These are phyloP conservation scores for Linum trigynum DNA, from an alignment of 345 rosid genomes.

Conservation along the genomic window DNA sequence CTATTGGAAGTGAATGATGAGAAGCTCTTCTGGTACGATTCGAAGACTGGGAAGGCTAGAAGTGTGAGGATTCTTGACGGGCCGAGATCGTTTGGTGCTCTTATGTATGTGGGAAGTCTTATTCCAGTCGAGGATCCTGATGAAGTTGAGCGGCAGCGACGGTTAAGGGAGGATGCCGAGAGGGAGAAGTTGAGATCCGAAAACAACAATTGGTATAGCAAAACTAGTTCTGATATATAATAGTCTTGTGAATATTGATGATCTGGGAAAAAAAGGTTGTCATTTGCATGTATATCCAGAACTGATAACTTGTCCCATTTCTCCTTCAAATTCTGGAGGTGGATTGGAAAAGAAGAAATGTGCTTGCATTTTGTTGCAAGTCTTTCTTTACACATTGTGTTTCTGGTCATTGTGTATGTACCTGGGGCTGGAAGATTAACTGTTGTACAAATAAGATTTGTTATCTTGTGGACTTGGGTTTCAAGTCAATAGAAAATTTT, in stretches of 20 bases:
- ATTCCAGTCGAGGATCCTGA: background rate
- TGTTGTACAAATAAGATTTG: background rate
- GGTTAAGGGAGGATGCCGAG: conserved; percentile 1
- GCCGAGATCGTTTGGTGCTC: conserved; percentile 5
- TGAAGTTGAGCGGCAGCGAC: background rate
- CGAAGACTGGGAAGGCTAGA: background rate
- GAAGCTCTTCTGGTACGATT: conserved; percentile 6
- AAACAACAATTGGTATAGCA: background rate
- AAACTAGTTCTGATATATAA: background rate
- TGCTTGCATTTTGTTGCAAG: background rate
- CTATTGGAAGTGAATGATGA: conserved; percentile 8
- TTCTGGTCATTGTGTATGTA: background rate
- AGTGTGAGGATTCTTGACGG: conserved; percentile 2
- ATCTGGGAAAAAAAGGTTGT: background rate
- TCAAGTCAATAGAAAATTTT: background rate
- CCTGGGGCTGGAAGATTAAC: too few relatives aligned
- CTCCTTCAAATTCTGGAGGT: background rate
- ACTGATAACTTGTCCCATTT: too few relatives aligned
- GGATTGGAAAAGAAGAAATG: background rate
- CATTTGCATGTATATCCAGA: background rate
- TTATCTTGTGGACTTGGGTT: background rate
- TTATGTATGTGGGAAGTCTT: conserved; percentile 4
- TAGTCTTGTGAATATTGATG: too few relatives aligned
- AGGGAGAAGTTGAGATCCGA: background rate
- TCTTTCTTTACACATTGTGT: background rate